Base-by-base conservation (phyloP, 805 yeast species). In the Candida nanaspora region DNA sequence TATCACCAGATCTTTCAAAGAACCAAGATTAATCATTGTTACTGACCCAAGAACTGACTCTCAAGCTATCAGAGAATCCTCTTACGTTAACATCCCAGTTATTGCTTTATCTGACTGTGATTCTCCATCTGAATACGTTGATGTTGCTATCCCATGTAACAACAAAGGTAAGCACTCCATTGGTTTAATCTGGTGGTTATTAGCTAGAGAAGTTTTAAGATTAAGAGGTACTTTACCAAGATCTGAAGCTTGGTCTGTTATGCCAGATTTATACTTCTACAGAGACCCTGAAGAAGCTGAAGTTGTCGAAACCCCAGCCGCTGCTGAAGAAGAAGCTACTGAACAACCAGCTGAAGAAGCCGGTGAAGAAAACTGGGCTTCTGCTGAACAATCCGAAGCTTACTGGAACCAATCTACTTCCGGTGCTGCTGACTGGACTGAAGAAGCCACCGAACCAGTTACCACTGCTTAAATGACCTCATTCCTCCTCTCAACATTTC, bases 201-300 rank as follows among this genome's bases (percentile, higher is more conserved):
- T 93, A 63, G 93, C 98, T 66, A 87, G 99, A 78, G 99, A 93
- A 79, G 98, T 93, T 62, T 82, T 93, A 69, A 87, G 99, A 80
- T 84, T 93, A 74, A 86, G 96, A 79, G 98, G 99, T 69, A 82
- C 88, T 68, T 74, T 93, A 61, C 88, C 94, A 68, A 88, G 99
- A 82, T 68, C 85, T 59, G 86, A 93, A 72, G 82, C 85, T 72
- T 93, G 99, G 99, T 76, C 94, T 60, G 93, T 93, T 69, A 93
- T 93, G 98, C 98, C 98, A 72, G 99, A 93, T 79, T 82, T 93
- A 73, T 93, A 89, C 89, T 93, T 93, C 89, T 93, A 93, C 97
- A 93, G 99, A 83, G 96, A 93, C 79, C 98, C 99, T 68, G 98
- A 91, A 80, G 99, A 93, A 77, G 84, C 85, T 72, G 96, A 87